Evolutionary conservation across 176 grass and related monocot genomes (phyloP).

Genomic region (Carex parvula): DNA sequence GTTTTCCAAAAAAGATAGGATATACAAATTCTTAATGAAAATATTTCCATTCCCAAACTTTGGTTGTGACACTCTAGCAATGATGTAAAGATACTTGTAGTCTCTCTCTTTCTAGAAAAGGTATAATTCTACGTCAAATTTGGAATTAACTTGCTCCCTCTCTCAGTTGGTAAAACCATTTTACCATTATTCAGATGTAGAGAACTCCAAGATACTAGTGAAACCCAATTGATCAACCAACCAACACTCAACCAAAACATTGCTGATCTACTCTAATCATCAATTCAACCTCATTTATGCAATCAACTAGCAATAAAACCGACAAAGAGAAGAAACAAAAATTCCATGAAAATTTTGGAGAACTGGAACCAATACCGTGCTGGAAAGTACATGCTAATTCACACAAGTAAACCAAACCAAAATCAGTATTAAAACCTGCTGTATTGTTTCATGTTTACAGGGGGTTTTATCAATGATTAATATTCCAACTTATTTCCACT

Average conservation of each 20-base stretch:
- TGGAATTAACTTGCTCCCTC: background rate
- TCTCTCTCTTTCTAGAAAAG: no score
- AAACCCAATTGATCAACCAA: background rate
- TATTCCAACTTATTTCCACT: background rate
- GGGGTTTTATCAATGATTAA: background rate
- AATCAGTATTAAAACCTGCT: background rate
- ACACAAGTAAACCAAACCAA: background rate
- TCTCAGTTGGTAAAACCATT: background rate
- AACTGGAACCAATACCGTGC: background rate
- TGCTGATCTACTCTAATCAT: background rate
- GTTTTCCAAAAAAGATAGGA: background rate
- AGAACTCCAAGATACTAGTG: background rate
- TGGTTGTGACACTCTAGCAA: background rate
- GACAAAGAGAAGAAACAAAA: background rate
- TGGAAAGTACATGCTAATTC: background rate
- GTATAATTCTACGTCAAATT: background rate
- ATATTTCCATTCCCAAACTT: background rate
- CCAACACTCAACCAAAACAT: background rate
- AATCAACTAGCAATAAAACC: background rate
- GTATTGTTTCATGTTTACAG: background rate
- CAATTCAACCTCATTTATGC: background rate
- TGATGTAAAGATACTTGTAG: no score
- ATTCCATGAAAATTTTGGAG: background rate
- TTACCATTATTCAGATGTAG: background rate
- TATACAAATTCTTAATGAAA: background rate